Conservation (phyloP, 139 green algal genomes). For the Astrephomene gubernaculifera region DNA sequence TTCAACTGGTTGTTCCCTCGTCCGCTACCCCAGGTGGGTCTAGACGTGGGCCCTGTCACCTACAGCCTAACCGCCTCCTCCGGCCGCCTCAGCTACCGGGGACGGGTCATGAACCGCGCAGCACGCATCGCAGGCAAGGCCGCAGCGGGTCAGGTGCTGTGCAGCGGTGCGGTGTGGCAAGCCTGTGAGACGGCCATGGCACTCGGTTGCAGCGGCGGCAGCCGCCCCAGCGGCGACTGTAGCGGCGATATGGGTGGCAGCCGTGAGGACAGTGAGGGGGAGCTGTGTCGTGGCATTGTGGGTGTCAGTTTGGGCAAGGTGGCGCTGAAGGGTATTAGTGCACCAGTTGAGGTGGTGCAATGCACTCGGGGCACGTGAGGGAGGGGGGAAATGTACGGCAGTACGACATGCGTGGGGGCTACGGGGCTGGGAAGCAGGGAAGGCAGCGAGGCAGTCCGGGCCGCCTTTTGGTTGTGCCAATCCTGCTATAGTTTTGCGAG, state of each 20-base stretch:
- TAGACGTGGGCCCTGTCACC: background rate
- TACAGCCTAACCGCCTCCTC: background rate
- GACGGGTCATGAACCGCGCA: constrained; percentile 53
- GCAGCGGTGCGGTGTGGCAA: constrained; percentile 26
- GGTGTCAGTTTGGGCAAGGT: background rate
- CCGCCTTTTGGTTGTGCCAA: no score
- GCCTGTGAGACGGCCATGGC: no score
- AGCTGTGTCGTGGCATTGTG: background rate
- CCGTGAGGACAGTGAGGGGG: background rate
- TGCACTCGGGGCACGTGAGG: background rate
- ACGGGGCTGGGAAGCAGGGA: no score
- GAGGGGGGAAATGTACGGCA: background rate
- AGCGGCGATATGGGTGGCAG: no score
- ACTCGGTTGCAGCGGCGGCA: no score
- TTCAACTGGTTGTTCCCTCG: no score
- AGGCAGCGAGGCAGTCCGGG: no score
- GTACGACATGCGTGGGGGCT: no score
- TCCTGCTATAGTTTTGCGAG: no score
- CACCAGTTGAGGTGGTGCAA: background rate
- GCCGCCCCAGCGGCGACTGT: no score
- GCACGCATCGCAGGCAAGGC: constrained; percentile 40
- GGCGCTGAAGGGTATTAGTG: background rate
- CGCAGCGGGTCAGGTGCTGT: constrained; percentile 47
- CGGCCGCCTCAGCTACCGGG: background rate
- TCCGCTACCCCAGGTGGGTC: background rate